Base-by-base conservation (phyloP, 2,329 filamentous ascomycete genomes). In the Elsinoe australis region DNA sequence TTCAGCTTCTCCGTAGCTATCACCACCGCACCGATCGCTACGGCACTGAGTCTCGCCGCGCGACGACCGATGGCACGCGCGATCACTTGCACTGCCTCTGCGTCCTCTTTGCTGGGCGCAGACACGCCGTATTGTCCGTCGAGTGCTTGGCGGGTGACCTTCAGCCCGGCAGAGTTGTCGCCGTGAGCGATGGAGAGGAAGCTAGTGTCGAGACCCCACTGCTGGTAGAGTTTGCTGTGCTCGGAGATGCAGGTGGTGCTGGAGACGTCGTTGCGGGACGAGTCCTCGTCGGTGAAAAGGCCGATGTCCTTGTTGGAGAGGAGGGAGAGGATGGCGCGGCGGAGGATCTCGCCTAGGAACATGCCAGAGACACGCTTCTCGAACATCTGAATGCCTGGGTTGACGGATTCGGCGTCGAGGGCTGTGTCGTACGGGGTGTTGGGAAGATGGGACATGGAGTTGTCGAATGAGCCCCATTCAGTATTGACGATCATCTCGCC, bases 401-500 rank as follows among this genome's bases (percentile, higher is more conserved):
- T 96, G 58, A 87, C 80, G 55, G 83, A 92, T 52, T 83, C 79
- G 49, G 72, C 70, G 66, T 98, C 90, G 18, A 98, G 74, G 50
- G 80, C 75, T 42, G 73, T 70, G 63, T 98, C 92, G 70, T 87
- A 96, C 0, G 79, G 71, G 0, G 90, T 96, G 59, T 81, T 83
- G 36, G 90, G 92, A 32, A 98, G 75, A 15, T 94, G 85, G 57
- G 83, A 86, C 55, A 96, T 79, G 58, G 85, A 79, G 69, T 96
- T 96, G 69, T 98, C 92, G 61, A 98, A 98, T 50, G 87, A 94
- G 53, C 92, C 92, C 92, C 92, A 98, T 70, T 98, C 92, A 1
- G 86, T 90, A 70, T 98, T 98, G 69, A 98, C 78, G 51, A 98
- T 87, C 92, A 98, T 98, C 58, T 94, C 80, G 46, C 89, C 88